Evolutionary conservation across 345 rosid species (phyloP).

Genomic region (Citrus hindsii): DNA sequence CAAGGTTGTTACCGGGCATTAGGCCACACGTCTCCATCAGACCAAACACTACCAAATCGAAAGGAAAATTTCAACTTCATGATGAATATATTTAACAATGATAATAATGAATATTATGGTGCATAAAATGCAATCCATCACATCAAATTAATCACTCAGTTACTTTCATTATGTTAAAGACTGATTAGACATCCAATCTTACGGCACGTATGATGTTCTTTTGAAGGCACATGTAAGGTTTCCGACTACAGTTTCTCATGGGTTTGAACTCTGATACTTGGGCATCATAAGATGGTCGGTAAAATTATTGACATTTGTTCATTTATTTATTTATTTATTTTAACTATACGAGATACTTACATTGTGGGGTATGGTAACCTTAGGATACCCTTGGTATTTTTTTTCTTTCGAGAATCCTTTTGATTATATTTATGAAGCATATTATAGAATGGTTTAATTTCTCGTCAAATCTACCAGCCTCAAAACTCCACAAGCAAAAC

Average conservation of each 20-base stretch:
- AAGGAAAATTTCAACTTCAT: constrained; percentile 11
- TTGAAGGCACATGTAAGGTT: constrained; percentile 17
- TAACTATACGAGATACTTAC: no score
- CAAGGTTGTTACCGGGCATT: constrained; percentile 26
- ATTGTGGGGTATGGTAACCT: no score
- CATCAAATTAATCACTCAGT: constrained; percentile 10
- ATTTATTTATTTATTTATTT: no score
- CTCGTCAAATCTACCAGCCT: constrained; percentile 14
- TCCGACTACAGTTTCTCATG: no score
- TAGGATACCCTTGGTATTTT: no score
- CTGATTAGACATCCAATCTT: constrained; percentile 25
- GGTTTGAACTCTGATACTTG: no score
- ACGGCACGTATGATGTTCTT: constrained; percentile 13
- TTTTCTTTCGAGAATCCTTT: no score
- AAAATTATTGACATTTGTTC: no score
- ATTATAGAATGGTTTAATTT: not conserved
- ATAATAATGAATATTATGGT: not conserved
- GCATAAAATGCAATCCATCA: constrained; percentile 5
- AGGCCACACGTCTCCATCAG: constrained; percentile 35
- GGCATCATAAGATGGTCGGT: no score
- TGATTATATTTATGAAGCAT: not conserved
- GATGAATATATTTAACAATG: not conserved
- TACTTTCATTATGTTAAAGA: constrained; percentile 16
- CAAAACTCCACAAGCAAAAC: not conserved
- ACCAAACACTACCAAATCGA: constrained; percentile 39